A percentile compares a stretch with the other conserved stretches of the same genome.
These are phyloP conservation scores for Cytospora mali DNA, from an alignment of 2,329 filamentous ascomycete species.

Conservation along the genomic window DNA sequence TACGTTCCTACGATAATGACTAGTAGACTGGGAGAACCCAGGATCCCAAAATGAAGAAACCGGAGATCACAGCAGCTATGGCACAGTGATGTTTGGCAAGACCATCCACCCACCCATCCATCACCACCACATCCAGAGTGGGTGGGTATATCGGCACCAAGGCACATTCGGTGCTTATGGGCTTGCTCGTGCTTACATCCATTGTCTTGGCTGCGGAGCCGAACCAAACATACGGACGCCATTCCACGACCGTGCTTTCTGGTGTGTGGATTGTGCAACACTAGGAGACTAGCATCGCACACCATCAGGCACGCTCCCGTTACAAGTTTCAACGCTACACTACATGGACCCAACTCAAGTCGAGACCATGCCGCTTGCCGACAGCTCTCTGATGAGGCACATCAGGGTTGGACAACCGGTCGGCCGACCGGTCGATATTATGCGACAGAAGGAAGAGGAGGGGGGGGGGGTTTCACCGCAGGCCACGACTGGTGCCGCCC, in stretches of 20 bases:
- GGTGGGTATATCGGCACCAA: not conserved
- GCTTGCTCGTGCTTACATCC: conserved; percentile 6
- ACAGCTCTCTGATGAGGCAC: not conserved
- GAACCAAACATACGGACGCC: conserved; percentile 11
- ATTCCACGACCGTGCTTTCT: not conserved
- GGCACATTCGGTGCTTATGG: not conserved
- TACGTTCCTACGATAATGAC: too few relatives aligned
- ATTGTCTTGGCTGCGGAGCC: conserved; percentile 18
- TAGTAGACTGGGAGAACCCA: too few relatives aligned
- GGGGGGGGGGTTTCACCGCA: too few relatives aligned
- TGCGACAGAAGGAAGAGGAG: not conserved
- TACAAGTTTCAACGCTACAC: not conserved
- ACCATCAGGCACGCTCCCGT: not conserved
- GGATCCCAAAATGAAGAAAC: not conserved
- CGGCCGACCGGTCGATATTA: not conserved
- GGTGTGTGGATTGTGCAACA: not conserved
- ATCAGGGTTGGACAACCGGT: not conserved
- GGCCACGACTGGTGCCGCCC: too few relatives aligned
- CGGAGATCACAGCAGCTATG: too few relatives aligned
- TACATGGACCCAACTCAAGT: not conserved
- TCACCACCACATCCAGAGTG: not conserved
- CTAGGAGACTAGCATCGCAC: not conserved
- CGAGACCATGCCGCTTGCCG: not conserved
- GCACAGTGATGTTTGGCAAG: not conserved
- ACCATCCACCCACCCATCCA: not conserved